Evolutionary conservation across 805 yeast genomes (phyloP).

Genomic region (Zygotorulaspora danielsina): DNA sequence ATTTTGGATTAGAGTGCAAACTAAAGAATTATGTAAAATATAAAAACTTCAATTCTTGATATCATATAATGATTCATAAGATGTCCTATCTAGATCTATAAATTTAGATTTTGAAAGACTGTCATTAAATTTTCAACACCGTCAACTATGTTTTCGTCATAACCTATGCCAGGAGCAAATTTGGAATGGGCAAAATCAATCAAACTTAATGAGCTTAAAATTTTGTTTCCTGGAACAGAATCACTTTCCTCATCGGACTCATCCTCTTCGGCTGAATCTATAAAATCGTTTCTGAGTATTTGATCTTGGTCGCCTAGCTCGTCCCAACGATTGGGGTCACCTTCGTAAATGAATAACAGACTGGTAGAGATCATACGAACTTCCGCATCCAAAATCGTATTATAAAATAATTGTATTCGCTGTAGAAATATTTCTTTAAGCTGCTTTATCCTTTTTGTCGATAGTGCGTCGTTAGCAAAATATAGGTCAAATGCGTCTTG

Average conservation of each 20-base stretch:
- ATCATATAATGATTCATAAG: not conserved
- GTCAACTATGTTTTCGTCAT: constrained; percentile 62
- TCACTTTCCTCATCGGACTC: constrained; percentile 36
- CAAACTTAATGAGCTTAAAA: constrained; percentile 55
- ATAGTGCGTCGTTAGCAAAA: constrained; percentile 41
- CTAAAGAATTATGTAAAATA: constrained; percentile 1
- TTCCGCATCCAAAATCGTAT: constrained; percentile 59
- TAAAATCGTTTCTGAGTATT: constrained; percentile 32
- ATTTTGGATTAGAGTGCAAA: constrained; percentile 46
- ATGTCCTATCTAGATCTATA: not conserved
- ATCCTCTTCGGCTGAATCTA: constrained; percentile 31
- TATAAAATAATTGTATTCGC: constrained; percentile 63
- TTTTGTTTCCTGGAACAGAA: constrained; percentile 24
- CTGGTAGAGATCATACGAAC: constrained; percentile 68
- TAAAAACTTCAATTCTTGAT: not conserved
- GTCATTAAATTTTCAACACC: constrained; percentile 65
- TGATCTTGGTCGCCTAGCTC: constrained; percentile 40
- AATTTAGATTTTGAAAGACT: constrained; percentile 35
- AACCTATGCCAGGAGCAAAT: constrained; percentile 56
- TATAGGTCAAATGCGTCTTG: constrained; percentile 43
- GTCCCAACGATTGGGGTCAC: constrained; percentile 55
- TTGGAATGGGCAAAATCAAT: constrained; percentile 92
- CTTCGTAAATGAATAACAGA: constrained; percentile 69
- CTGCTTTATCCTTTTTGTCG: constrained; percentile 32
- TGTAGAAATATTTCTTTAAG: constrained; percentile 46